Evolutionary conservation across 148 eudicot genomes (phyloP).

Genomic region (Rhododendron ovatum): DNA sequence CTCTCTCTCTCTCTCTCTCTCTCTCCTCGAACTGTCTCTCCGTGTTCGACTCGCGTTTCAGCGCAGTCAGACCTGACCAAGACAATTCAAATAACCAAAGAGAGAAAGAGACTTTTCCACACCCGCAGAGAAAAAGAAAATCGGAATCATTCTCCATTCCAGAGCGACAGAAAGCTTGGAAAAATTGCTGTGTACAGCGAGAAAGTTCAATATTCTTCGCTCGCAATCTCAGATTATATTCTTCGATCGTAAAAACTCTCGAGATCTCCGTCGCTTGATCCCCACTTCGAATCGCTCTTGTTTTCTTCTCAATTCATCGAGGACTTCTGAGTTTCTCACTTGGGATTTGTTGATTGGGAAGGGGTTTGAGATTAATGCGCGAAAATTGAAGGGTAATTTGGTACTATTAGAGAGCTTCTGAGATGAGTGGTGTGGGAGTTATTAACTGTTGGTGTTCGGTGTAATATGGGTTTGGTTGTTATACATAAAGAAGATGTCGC

Average conservation of each 20-base stretch:
- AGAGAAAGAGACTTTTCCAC: conserved; percentile 1
- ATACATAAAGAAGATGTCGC: conserved; percentile 54
- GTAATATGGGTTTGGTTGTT: conserved; percentile 51
- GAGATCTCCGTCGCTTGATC: conserved; percentile 6
- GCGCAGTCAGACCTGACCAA: conserved; percentile 9
- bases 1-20: background rate
- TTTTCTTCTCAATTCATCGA: background rate
- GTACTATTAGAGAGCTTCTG: conserved; percentile 2
- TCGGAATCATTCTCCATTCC: background rate
- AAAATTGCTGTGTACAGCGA: background rate
- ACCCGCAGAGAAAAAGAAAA: background rate
- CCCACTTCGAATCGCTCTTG: background rate
- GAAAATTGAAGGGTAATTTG: background rate
- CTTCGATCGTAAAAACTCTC: background rate
- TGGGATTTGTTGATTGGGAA: background rate
- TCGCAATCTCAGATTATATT: background rate
- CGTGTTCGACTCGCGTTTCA: conserved; percentile 21
- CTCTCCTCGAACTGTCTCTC: conserved; percentile 6
- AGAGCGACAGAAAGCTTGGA: background rate
- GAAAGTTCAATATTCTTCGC: background rate
- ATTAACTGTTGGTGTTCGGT: conserved; percentile 30
- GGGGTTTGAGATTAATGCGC: background rate
- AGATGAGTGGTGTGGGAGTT: conserved; percentile 8
- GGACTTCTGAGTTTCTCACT: background rate
- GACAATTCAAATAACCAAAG: conserved; percentile 1